Evolutionary conservation across 1,284 basidiomycete species (phyloP), one percentile per base, ranked within the genome.

Genomic region (Rhodotorula glutinis): DNA sequence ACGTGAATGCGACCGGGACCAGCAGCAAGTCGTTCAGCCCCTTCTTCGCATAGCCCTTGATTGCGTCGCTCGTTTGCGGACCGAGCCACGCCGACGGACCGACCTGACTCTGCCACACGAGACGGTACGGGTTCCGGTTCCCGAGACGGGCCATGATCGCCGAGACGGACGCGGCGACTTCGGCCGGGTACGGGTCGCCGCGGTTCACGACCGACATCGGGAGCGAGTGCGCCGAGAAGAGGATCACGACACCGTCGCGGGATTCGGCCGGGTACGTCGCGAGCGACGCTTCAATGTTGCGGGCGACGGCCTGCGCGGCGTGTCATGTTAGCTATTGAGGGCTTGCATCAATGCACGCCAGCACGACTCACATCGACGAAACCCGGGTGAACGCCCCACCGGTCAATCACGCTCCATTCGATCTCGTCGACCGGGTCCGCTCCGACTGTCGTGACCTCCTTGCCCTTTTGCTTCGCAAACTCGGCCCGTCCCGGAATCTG

Each of bases 21-120:
- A 96, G 83, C 60, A 97, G 84, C n/a, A 87, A 87, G 73, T 85
- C 87, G 80, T 95, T 97, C 78, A 86, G 85, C 25, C 92, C 93
- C 54, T 91, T 83, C 71, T 91, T 87, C 49, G 91, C 91, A 60
- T 96, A 85, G 19, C 95, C 96, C 78, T 97, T 92, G 77, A 99
- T 81, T 43, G 93, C 89, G 64, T 92, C 91, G 46, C 85, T 84
- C 1, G 96, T 99, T 80, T 98, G 94, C 80, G 92, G 92, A 2
- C 96, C 96, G 85, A 98, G 91, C 96, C 96, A 98, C 33, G 94
- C 91, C 47, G 89, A 89, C 4, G 96, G 96, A 2, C 96, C 96
- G 51, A 99, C 96, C 79, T 98, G 91, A 25, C 89, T 92, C 82
- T 99, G 96, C 96, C 96, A 99, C 4, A 95, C 92, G 58, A 98